phyloP scores from a whole-genome alignment of 768 basidiomycete genomes.

The Lentinula detonsa region DNA sequence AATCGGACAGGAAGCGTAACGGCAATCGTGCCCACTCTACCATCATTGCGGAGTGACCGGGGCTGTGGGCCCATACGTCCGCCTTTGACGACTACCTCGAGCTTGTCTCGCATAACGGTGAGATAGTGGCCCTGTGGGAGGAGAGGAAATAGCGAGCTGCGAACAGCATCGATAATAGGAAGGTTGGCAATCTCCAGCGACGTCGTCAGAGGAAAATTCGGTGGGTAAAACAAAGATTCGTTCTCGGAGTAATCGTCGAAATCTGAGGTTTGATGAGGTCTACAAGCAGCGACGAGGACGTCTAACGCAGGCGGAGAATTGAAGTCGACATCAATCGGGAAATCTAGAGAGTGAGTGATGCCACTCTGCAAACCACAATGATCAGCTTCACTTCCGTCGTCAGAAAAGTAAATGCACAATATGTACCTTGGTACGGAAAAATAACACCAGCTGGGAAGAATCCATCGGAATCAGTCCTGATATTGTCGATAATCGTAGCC shows the following conservation, averaged over 20 bases:
- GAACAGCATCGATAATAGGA: slow-evolving; percentile 74
- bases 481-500: slow-evolving; percentile 56
- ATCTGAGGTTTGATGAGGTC: slow-evolving; percentile 53
- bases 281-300: slow-evolving; percentile 69
- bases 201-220: slow-evolving; percentile 64
- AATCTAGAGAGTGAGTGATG: slow-evolving; percentile 75
- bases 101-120: slow-evolving; percentile 57
- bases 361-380: slow-evolving; percentile 44
- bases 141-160: slow-evolving; percentile 64
- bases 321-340: slow-evolving; percentile 73
- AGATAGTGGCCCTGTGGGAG: slow-evolving; percentile 67
- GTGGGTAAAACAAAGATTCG: slow-evolving; percentile 69
- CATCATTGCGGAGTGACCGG: slow-evolving; percentile 50
- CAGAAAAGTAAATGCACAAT: slow-evolving; percentile 11
- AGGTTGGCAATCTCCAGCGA: slow-evolving; percentile 79
- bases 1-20: slow-evolving; percentile 72
- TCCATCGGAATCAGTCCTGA: slow-evolving; percentile 69
- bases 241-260: slow-evolving; percentile 48
- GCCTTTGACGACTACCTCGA: slow-evolving; percentile 63
- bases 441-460: slow-evolving; percentile 59
- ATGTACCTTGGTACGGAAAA: slow-evolving; percentile 71
- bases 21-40: slow-evolving; percentile 65
- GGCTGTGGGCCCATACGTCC: slow-evolving; percentile 53
- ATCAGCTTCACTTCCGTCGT: slow-evolving; percentile 1
- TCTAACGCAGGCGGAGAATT: slow-evolving; percentile 73